Evolutionary conservation across 345 rosid species (phyloP), one percentile per base, ranked within the genome.

Genomic region (Anastatica hierochuntica): DNA sequence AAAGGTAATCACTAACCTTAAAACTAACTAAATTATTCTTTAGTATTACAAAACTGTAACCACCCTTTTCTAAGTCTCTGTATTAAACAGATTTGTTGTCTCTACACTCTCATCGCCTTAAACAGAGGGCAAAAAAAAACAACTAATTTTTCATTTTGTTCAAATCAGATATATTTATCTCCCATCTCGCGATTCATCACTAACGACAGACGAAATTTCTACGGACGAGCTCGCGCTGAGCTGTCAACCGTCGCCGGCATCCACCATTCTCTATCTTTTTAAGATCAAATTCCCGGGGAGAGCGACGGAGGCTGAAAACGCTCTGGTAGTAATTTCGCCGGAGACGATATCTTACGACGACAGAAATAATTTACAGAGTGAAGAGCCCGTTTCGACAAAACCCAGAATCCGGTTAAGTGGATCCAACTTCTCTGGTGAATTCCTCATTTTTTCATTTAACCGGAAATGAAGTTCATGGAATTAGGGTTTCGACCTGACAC

Each of bases 381-480:
- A n/a, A n/a, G n/a, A n/a, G n/a, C 35, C 6, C 6, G 10, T 44
- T 45, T 30, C 11, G 43, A 7, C 15, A 6, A 43, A 47, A 29
- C 12, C 49, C n/a, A 39, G 2, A 20, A 19, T n/a, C n/a, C n/a
- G n/a, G n/a, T n/a, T n/a, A n/a, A n/a, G n/a, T n/a, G n/a, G n/a
- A 39, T 31, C 43, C 9, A 12, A 55, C 1, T 47, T 39, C 4
- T 19, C 56, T 49, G 23, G 68, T 7, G 27, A 24, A 24, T 21
- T 21, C 5, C 13, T 13, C 33, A 33, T 43, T 33, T 43, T 6
- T 20, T 20, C 8, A 5, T 0, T 6, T 29, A 29, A 49, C 53
- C 54, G 55, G 68, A 55, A 74, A 90, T 90, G 98, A 90, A 90
- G 83, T 87, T 80, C 54, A 90, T 90, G 96, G 86, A 87, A 61